A percentile compares a stretch with the other conserved stretches of the same genome.
Evolutionary conservation across 2,329 filamentous ascomycete genomes (phyloP).

Genomic region (Ophiocordyceps camponoti-saundersi): DNA sequence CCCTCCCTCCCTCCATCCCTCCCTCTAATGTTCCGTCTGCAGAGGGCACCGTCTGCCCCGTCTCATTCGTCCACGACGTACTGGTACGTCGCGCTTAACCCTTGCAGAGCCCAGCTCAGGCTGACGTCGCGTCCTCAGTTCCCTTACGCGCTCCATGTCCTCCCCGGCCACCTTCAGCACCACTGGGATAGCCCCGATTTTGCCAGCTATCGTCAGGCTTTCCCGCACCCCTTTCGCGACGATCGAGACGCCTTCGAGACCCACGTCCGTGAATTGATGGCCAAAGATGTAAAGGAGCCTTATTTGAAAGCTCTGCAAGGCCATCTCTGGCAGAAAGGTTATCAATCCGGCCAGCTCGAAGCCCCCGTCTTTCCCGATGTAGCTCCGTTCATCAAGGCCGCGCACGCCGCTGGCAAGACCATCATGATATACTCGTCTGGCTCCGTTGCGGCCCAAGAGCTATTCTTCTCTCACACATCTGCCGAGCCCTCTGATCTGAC

Average conservation of each 20-base stretch:
- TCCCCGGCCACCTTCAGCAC: conserved; percentile 44
- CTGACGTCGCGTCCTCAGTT: conserved; percentile 33
- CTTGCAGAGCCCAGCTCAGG: neutral
- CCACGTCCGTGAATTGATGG: conserved; percentile 55
- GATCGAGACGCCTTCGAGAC: conserved; percentile 42
- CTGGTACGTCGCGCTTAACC: conserved; percentile 44
- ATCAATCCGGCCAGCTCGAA: conserved; percentile 49
- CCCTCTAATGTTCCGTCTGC: neutral
- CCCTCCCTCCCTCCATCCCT: neutral
- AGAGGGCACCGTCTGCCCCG: conserved; percentile 74
- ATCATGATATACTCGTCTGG: conserved; percentile 72
- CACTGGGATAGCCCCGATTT: conserved; percentile 53
- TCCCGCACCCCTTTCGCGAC: conserved; percentile 45
- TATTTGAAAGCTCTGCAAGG: conserved; percentile 71
- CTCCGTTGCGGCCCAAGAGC: conserved; percentile 63
- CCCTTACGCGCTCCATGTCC: conserved; percentile 54
- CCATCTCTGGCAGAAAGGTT: conserved; percentile 61
- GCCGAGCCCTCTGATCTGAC: conserved; percentile 41
- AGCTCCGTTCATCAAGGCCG: conserved; percentile 40
- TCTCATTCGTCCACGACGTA: conserved; percentile 71
- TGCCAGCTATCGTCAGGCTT: conserved; percentile 50
- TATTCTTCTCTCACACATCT: conserved; percentile 55
- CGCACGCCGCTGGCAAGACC: conserved; percentile 35
- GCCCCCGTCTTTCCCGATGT: conserved; percentile 65
- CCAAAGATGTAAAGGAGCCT: conserved; percentile 54